phyloP scores from a whole-genome alignment of 2,329 filamentous ascomycete genomes.

The Xylaria sp. region DNA sequence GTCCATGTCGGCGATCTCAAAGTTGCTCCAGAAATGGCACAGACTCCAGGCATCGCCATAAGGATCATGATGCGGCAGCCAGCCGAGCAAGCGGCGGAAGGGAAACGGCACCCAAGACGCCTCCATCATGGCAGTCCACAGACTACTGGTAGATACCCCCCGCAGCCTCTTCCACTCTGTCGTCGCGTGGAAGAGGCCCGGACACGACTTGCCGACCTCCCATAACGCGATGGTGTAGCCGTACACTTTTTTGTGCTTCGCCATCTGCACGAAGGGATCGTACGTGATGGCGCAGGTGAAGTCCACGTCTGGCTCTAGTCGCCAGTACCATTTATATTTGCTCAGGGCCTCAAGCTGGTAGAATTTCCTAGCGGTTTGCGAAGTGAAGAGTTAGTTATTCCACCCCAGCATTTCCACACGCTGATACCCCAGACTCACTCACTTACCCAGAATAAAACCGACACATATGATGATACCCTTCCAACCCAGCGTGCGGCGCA shows the following conservation, averaged over 20 bases:
- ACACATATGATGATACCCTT: conserved; percentile 58
- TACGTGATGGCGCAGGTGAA: conserved; percentile 60
- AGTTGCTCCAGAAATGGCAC: conserved; percentile 62
- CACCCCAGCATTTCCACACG: background rate
- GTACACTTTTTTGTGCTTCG: conserved; percentile 56
- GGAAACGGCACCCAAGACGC: conserved; percentile 57
- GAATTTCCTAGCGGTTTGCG: conserved; percentile 51
- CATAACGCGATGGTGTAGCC: conserved; percentile 58
- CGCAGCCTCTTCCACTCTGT: conserved; percentile 55
- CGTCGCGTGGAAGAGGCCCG: conserved; percentile 55
- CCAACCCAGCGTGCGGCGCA: conserved; percentile 54
- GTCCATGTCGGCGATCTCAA: conserved; percentile 60
- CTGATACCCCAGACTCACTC: conserved; percentile 46
- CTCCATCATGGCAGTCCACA: conserved; percentile 56
- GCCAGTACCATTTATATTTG: conserved; percentile 61
- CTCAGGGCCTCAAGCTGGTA: conserved; percentile 56
- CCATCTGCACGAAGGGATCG: conserved; percentile 60
- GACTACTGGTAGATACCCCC: conserved; percentile 49
- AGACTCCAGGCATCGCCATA: conserved; percentile 57
- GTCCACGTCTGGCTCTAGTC: conserved; percentile 58
- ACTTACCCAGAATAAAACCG: conserved; percentile 59
- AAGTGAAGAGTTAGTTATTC: conserved; percentile 24
- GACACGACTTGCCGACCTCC: conserved; percentile 57
- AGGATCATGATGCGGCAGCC: conserved; percentile 53
- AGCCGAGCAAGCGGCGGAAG: conserved; percentile 52